These are phyloP conservation scores for Poa pratensis DNA, from an alignment of 176 grass and related monocot species.

Conservation along the genomic window DNA sequence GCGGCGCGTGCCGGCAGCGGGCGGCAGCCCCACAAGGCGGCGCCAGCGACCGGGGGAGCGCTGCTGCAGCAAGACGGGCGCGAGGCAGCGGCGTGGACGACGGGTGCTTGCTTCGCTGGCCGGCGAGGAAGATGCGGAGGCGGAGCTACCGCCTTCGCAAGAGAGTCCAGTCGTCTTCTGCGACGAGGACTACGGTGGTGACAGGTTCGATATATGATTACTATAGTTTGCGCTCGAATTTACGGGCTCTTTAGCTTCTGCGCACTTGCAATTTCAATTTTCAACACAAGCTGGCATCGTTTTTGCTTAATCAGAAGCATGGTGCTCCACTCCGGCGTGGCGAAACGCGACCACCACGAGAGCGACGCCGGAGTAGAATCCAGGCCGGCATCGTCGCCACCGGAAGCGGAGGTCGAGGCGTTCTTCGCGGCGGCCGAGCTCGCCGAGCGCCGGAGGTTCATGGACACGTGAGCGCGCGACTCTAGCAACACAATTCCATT, in stretches of 20 bases:
- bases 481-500: neutral
- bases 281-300: neutral
- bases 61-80: neutral
- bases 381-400: neutral
- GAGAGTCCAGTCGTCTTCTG: neutral
- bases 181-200: neutral
- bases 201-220: neutral
- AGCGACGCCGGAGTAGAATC: neutral
- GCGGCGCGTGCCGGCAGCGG: conserved; percentile 25
- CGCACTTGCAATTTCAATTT: neutral
- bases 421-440: conserved; percentile 68
- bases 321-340: neutral
- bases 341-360: neutral
- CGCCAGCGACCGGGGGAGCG: neutral
- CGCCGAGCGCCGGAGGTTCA: conserved; percentile 45
- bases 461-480: conserved; percentile 41
- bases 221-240: neutral
- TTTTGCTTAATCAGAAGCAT: neutral
- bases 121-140: neutral
- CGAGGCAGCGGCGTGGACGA: neutral
- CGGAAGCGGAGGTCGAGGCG: conserved; percentile 53
- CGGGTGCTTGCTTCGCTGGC: neutral
- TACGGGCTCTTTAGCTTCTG: neutral
- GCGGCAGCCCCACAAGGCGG: neutral
- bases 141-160: neutral